phyloP scores from a whole-genome alignment of 2,329 filamentous ascomycete species.

The Metarhizium album region DNA sequence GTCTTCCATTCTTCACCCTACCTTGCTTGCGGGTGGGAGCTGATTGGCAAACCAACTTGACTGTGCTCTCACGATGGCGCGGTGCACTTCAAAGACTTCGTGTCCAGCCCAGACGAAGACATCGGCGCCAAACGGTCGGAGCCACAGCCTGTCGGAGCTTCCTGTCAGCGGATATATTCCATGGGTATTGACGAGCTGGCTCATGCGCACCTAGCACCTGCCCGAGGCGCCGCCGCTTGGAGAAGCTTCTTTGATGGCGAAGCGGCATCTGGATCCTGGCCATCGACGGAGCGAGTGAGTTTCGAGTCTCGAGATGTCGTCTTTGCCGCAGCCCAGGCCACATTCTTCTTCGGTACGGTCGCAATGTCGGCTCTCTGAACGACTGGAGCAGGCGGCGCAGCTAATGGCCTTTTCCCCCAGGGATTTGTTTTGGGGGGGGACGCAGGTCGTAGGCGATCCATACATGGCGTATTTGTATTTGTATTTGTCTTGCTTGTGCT shows the following conservation, averaged over 20 bases:
- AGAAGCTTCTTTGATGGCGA: constrained; percentile 13
- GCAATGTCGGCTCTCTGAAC: not conserved
- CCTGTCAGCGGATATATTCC: not conserved
- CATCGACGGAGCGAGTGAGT: not conserved
- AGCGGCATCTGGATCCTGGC: not conserved
- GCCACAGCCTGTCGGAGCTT: constrained; percentile 18
- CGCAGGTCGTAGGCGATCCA: constrained; percentile 17
- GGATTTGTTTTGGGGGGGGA: constrained; percentile 24
- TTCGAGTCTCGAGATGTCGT: not conserved
- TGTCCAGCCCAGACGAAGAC: constrained; percentile 17
- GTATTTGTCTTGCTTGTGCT: not conserved
- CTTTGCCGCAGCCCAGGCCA: not conserved
- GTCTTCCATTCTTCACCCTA: too few species aligned
- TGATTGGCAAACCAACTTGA: constrained; percentile 24
- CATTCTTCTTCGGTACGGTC: not conserved
- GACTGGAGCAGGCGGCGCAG: not conserved
- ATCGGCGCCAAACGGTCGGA: constrained; percentile 21
- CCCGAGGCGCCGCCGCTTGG: constrained; percentile 17
- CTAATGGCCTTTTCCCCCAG: constrained; percentile 13
- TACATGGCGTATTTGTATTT: not conserved
- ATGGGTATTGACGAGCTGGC: not conserved
- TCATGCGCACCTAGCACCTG: constrained; percentile 15
- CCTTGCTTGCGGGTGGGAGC: constrained; percentile 18
- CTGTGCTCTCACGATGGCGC: constrained; percentile 21
- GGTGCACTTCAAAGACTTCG: constrained; percentile 21